Evolutionary conservation across 148 eudicot genomes (phyloP).

Genomic region (Bassia scoparia): DNA sequence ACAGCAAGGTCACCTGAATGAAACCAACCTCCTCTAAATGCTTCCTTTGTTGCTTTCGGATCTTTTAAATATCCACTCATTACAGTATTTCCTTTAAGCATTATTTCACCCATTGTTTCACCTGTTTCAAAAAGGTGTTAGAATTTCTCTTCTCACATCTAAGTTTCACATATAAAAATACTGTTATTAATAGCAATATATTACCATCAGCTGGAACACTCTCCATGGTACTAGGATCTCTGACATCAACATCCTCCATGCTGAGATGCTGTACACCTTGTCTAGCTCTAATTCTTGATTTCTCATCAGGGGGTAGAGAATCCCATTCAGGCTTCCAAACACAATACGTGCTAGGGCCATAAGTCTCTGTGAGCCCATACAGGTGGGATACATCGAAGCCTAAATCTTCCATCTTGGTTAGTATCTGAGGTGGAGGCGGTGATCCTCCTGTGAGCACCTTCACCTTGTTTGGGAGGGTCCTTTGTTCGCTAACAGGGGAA

Average conservation of each 20-base stretch:
- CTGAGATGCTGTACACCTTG: slow-evolving; percentile 57
- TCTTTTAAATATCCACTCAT: slow-evolving; percentile 66
- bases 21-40: slow-evolving; percentile 61
- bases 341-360: slow-evolving; percentile 58
- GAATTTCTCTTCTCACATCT: background rate
- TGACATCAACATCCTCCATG: slow-evolving; percentile 52
- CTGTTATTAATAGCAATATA: too few species aligned
- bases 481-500: slow-evolving; percentile 30
- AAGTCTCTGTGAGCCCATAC: slow-evolving; percentile 65
- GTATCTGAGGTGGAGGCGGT: slow-evolving; percentile 57
- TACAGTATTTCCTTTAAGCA: slow-evolving; percentile 70
- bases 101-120: slow-evolving; percentile 53
- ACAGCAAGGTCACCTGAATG: slow-evolving; percentile 57
- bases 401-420: slow-evolving; percentile 54
- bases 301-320: slow-evolving; percentile 38
- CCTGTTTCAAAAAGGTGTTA: slow-evolving; percentile 20
- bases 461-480: slow-evolving; percentile 47
- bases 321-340: slow-evolving; percentile 75
- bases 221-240: slow-evolving; percentile 47
- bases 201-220: slow-evolving; percentile 43
- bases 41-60: slow-evolving; percentile 41
- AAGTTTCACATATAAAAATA: too few species aligned
- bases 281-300: slow-evolving; percentile 44
- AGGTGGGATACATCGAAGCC: slow-evolving; percentile 51
- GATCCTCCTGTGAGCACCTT: slow-evolving; percentile 53